phyloP scores from a whole-genome alignment of 306 rosid species.

The Casuarina equisetifolia region DNA sequence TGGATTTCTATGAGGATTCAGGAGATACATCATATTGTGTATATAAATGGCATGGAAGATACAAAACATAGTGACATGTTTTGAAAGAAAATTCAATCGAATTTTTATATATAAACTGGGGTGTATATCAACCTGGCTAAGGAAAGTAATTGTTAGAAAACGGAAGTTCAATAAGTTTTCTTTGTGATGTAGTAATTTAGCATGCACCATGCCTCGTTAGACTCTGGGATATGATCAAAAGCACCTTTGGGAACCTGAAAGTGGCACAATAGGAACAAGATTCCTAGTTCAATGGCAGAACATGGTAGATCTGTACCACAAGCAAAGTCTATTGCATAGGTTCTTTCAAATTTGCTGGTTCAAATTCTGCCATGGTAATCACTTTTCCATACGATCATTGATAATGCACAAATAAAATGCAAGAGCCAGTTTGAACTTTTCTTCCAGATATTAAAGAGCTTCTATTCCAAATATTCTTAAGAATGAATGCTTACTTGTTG shows the following conservation, averaged over 20 bases:
- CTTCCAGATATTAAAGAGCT: not conserved
- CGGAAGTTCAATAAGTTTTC: too few species aligned
- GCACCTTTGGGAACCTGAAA: not conserved
- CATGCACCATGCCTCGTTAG: too few species aligned
- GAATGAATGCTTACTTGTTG: conserved; percentile 65
- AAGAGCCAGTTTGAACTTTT: not conserved
- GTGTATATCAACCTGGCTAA: too few species aligned
- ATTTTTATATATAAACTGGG: too few species aligned
- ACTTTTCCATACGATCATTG: not conserved
- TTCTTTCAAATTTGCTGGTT: not conserved
- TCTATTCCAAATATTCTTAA: not conserved
- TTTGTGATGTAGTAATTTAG: too few species aligned
- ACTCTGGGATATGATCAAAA: not conserved
- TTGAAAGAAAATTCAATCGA: too few species aligned
- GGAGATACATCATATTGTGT: too few species aligned
- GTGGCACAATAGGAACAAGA: not conserved
- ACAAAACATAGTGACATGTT: too few species aligned
- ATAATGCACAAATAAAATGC: not conserved
- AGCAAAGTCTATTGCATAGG: too few species aligned
- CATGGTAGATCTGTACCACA: not conserved
- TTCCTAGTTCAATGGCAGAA: not conserved
- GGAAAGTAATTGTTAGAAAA: too few species aligned
- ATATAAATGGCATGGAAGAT: too few species aligned
- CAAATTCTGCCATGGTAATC: not conserved
- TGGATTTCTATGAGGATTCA: too few species aligned